A percentile compares a stretch with the other conserved stretches of the same genome.
Conservation (phyloP, 2,329 filamentous ascomycete genomes). For the Chaetomium sp. region DNA sequence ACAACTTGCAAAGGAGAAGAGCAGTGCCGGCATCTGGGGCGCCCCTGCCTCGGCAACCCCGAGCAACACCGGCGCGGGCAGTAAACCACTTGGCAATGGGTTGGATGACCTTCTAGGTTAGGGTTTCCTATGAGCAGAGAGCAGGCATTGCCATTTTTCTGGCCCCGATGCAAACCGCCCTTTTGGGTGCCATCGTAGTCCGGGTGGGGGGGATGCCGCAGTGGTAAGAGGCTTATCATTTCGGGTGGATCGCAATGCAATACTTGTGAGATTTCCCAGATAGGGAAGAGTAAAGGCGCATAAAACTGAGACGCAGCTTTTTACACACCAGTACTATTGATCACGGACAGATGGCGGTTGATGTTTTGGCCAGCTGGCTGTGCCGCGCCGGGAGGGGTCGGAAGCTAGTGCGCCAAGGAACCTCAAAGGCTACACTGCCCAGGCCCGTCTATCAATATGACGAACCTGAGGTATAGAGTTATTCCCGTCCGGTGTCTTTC, state of each 20-base stretch:
- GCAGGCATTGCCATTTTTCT: not conserved
- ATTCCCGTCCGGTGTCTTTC: not conserved
- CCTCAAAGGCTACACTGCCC: no score
- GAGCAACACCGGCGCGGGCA: slow-evolving; percentile 27
- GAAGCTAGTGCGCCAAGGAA: no score
- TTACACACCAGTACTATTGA: not conserved
- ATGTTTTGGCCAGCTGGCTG: not conserved
- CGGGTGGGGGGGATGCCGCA: not conserved
- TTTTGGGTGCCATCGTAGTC: not conserved
- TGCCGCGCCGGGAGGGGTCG: not conserved
- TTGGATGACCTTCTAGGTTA: slow-evolving; percentile 55
- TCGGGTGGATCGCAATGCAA: not conserved
- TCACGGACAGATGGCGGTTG: not conserved
- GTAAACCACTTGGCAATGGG: slow-evolving; percentile 40
- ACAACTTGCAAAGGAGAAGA: slow-evolving; percentile 97
- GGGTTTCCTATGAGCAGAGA: not conserved
- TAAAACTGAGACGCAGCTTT: not conserved
- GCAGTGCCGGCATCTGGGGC: slow-evolving; percentile 91
- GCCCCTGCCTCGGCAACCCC: slow-evolving; percentile 52
- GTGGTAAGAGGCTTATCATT: not conserved
- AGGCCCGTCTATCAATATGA: not conserved
- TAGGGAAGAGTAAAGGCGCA: not conserved
- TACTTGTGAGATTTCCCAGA: not conserved
- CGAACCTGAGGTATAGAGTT: no score
- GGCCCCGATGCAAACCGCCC: not conserved